phyloP scores from a whole-genome alignment of 2,329 filamentous ascomycete species.

The Diplodia corticola region DNA sequence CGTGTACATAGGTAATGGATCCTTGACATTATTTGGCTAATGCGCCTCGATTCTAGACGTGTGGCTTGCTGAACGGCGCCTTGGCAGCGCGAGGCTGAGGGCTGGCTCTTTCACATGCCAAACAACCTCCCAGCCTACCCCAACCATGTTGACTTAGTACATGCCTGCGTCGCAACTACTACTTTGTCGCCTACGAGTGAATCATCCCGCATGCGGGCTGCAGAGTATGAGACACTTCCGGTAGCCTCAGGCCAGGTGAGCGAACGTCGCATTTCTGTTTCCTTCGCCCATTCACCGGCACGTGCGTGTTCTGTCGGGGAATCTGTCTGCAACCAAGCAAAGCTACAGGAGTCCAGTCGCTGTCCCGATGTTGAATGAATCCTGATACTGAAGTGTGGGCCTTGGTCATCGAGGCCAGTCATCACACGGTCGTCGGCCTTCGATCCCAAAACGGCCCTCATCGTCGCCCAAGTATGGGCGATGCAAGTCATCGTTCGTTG shows the following conservation, averaged over 20 bases:
- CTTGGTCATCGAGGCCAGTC: not conserved
- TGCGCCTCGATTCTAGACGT: not conserved
- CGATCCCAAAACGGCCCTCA: not conserved
- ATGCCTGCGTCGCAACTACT: not conserved
- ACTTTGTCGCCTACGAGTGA: not conserved
- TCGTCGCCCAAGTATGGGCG: not conserved
- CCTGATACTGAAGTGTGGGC: not conserved
- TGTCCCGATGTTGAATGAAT: not conserved
- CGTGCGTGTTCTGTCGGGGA: not conserved
- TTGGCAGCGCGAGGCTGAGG: not conserved
- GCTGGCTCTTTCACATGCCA: not conserved
- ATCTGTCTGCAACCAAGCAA: not conserved
- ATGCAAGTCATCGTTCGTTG: not conserved
- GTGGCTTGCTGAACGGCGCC: not conserved
- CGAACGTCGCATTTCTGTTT: not conserved
- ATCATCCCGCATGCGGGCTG: not conserved
- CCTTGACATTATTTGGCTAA: not conserved
- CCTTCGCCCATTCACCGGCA: not conserved
- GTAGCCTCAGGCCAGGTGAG: not conserved
- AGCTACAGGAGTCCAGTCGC: not conserved
- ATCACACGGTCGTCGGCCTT: not conserved
- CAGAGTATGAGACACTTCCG: not conserved
- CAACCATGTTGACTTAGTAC: no score
- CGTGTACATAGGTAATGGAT: constrained; percentile 6
- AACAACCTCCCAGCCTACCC: not conserved